Evolutionary conservation across 495 filamentous ascomycete genomes (phyloP).

Genomic region (Neurospora pannonica): DNA sequence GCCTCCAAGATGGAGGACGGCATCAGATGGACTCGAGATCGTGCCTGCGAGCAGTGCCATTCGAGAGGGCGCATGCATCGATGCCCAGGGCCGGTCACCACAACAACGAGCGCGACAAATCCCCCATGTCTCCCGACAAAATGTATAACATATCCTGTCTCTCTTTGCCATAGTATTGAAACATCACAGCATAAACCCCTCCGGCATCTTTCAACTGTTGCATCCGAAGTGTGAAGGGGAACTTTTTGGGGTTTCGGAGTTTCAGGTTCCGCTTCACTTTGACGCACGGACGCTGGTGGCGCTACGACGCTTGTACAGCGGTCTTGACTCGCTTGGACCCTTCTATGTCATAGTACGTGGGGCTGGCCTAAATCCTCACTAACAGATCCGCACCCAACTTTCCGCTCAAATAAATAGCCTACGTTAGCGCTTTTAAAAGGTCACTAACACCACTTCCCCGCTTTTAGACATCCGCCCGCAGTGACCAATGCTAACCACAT

Average conservation of each 20-base stretch:
- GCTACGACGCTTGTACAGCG: neutral
- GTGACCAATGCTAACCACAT: neutral
- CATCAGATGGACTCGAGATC: too few relatives aligned
- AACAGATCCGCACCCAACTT: neutral
- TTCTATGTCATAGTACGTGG: neutral
- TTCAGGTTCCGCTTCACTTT: neutral
- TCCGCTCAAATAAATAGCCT: too few relatives aligned
- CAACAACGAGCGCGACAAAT: neutral
- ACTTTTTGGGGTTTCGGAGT: neutral
- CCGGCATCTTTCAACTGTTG: neutral
- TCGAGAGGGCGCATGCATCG: too few relatives aligned
- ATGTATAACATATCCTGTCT: neutral
- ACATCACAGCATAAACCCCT: neutral
- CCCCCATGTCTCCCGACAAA: neutral
- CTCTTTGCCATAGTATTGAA: neutral
- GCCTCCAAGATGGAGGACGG: too few relatives aligned
- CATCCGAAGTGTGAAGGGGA: neutral
- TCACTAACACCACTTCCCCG: neutral
- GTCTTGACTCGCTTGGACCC: neutral
- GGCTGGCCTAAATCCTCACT: neutral
- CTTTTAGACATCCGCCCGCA: neutral
- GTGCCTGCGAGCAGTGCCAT: too few relatives aligned
- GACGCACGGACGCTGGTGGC: too few relatives aligned
- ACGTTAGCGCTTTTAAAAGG: neutral
- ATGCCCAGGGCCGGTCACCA: too few relatives aligned